phyloP scores from a whole-genome alignment of 2,329 filamentous ascomycete genomes.

The Macrophomina phaseolina region DNA sequence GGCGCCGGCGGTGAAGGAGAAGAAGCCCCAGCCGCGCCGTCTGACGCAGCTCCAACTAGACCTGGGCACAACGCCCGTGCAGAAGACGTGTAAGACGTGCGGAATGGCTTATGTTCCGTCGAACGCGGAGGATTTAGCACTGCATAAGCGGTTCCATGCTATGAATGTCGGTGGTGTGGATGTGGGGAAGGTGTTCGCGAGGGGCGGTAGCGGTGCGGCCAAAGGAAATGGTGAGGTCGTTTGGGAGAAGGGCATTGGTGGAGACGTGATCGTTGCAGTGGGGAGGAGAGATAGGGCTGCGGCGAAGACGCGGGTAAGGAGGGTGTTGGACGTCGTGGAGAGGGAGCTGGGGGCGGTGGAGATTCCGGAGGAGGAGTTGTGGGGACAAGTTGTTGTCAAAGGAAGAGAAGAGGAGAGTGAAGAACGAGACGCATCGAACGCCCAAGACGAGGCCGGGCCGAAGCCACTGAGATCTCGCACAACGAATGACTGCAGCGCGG shows the following conservation, averaged over 20 bases:
- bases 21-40: slow-evolving; percentile 32
- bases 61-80: slow-evolving; percentile 59
- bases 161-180: slow-evolving; percentile 67
- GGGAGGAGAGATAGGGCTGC: slow-evolving; percentile 59
- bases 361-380: slow-evolving; percentile 63
- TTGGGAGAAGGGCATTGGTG: slow-evolving; percentile 49
- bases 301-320: slow-evolving; percentile 60
- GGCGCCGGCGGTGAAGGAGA: not conserved
- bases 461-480: not conserved
- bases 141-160: slow-evolving; percentile 69
- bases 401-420: not conserved
- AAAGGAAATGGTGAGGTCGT: slow-evolving; percentile 59
- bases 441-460: too few relatives aligned
- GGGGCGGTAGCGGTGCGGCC: slow-evolving; percentile 47
- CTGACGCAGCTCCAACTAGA: slow-evolving; percentile 67
- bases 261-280: slow-evolving; percentile 63
- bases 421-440: too few relatives aligned
- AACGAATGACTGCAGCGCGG: not conserved
- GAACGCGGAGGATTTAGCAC: slow-evolving; percentile 63
- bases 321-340: slow-evolving; percentile 65
- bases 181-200: slow-evolving; percentile 63
- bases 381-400: slow-evolving; percentile 52
- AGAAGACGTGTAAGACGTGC: slow-evolving; percentile 64
- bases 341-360: slow-evolving; percentile 66
- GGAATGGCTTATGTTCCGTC: slow-evolving; percentile 72